Evolutionary conservation across 805 yeast species (phyloP).

Genomic region (Candida silvicultrix): DNA sequence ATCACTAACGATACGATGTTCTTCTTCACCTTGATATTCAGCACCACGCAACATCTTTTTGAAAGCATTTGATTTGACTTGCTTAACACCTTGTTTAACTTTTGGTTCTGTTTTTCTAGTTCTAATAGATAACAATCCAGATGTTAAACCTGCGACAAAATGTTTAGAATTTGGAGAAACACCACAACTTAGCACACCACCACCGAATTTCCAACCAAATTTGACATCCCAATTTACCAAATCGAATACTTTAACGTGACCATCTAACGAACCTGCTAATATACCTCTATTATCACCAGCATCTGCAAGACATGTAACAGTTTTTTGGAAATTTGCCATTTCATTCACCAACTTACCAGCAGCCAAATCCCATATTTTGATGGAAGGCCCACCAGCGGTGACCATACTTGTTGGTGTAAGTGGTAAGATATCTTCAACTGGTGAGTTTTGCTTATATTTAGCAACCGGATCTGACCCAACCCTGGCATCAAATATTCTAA

Average conservation of each 20-base stretch:
- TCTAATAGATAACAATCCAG: constrained; percentile 84
- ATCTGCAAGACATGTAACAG: constrained; percentile 77
- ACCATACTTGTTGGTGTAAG: constrained; percentile 64
- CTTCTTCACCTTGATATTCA: constrained; percentile 87
- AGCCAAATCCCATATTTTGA: constrained; percentile 88
- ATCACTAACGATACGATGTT: constrained; percentile 62
- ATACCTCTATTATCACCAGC: constrained; percentile 69
- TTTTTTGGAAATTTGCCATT: constrained; percentile 83
- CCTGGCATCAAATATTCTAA: constrained; percentile 82
- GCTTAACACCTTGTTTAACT: constrained; percentile 42
- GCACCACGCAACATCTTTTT: constrained; percentile 85
- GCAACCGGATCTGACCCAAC: constrained; percentile 48
- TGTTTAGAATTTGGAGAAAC: constrained; percentile 84
- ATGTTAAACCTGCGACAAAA: constrained; percentile 84
- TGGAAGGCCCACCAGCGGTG: constrained; percentile 74
- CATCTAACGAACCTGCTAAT: constrained; percentile 92
- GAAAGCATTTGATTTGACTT: constrained; percentile 54
- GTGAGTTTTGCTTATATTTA: constrained; percentile 64
- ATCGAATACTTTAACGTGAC: constrained; percentile 94
- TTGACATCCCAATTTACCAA: constrained; percentile 77
- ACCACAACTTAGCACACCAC: constrained; percentile 85
- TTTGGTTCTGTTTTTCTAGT: constrained; percentile 71
- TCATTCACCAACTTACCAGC: constrained; percentile 67
- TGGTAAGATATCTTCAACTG: constrained; percentile 81
- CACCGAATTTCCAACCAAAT: constrained; percentile 97